Conservation (phyloP, 176 grass and related monocot species). For the Thalia dealbata region DNA sequence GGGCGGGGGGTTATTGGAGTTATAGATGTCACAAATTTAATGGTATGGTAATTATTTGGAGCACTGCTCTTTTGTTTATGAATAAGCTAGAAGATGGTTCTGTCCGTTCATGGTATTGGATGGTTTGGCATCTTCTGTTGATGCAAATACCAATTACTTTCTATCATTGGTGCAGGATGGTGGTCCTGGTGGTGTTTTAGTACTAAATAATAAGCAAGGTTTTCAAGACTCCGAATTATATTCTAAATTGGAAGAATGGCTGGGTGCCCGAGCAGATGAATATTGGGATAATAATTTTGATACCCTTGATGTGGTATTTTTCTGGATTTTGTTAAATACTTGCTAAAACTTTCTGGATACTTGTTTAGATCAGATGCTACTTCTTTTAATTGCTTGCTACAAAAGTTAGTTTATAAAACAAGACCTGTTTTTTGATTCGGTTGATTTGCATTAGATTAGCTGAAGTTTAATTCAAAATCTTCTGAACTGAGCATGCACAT, state of each 20-base stretch:
- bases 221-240: conserved; percentile 88
- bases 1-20: conserved; percentile 73
- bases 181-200: conserved; percentile 57
- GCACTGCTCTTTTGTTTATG: neutral
- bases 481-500: too few relatives aligned
- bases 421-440: too few relatives aligned
- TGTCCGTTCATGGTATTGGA: neutral
- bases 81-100: neutral
- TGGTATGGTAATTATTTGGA: conserved; percentile 36
- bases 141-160: conserved; percentile 1
- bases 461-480: too few relatives aligned
- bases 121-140: conserved; percentile 5
- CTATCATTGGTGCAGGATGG: conserved; percentile 49
- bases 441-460: too few relatives aligned
- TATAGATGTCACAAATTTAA: conserved; percentile 60
- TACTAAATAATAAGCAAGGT: conserved; percentile 81
- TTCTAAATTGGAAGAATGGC: conserved; percentile 70
- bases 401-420: neutral
- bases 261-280: conserved; percentile 48
- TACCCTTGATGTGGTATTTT: conserved; percentile 47
- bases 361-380: neutral
- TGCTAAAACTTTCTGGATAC: neutral
- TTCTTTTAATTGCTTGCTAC: neutral
- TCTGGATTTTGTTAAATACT: conserved; percentile 8
- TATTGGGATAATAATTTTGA: conserved; percentile 71